Evolutionary conservation across 2,329 filamentous ascomycete species (phyloP).

Genomic region (Balansia obtecta): DNA sequence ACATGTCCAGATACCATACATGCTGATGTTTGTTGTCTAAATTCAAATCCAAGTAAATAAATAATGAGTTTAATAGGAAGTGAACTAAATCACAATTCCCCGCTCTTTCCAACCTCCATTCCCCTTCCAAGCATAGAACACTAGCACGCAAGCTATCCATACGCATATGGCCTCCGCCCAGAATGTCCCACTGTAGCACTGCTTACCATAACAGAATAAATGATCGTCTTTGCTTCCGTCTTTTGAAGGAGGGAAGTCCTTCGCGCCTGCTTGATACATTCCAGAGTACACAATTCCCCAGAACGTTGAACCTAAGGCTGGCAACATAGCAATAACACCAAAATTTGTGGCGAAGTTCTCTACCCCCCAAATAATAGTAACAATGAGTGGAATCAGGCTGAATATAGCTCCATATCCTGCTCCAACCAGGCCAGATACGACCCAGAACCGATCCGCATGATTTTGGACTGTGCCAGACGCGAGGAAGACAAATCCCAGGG

Average conservation of each 20-base stretch:
- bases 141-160: slow-evolving; percentile 60
- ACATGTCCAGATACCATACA: too few species aligned
- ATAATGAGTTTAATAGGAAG: too few species aligned
- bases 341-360: slow-evolving; percentile 99
- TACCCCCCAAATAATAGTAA: slow-evolving; percentile 95
- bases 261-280: slow-evolving; percentile 60
- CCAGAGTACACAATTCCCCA: slow-evolving; percentile 86
- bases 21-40: too few species aligned
- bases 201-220: slow-evolving; percentile 64
- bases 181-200: slow-evolving; percentile 71
- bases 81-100: slow-evolving; percentile 48
- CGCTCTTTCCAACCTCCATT: slow-evolving; percentile 61
- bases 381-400: slow-evolving; percentile 77
- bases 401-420: slow-evolving; percentile 91
- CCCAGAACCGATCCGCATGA: slow-evolving; percentile 68
- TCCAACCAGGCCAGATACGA: slow-evolving; percentile 74
- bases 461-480: slow-evolving; percentile 65
- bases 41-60: too few species aligned
- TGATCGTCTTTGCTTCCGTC: slow-evolving; percentile 27
- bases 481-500: slow-evolving; percentile 63
- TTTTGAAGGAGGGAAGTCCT: slow-evolving; percentile 20
- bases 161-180: slow-evolving; percentile 79
- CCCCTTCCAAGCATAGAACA: slow-evolving; percentile 74
- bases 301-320: slow-evolving; percentile 73
- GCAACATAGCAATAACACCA: slow-evolving; percentile 87